A percentile compares a stretch with the other conserved stretches of the same genome.
phyloP scores from a whole-genome alignment of 495 filamentous ascomycete genomes.

The Podospora appendiculata region DNA sequence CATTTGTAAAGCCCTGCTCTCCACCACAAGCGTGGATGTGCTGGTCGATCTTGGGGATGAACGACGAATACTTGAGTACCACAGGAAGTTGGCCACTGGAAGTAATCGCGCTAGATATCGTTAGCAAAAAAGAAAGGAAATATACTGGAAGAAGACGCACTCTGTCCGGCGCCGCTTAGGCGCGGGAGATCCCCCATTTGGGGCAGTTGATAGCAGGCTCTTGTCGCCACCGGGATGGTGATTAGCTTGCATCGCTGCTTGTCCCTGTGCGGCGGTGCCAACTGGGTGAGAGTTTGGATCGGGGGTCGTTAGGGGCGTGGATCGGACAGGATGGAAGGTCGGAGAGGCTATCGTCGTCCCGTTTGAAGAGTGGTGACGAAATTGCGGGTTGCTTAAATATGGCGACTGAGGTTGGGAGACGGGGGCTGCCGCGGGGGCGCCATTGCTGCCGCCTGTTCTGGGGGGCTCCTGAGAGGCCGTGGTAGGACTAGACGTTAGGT shows the following conservation, averaged over 20 bases:
- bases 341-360: background rate
- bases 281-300: background rate
- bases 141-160: conserved; percentile 1
- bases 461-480: background rate
- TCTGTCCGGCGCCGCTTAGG: conserved; percentile 15
- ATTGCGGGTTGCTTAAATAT: too few species aligned
- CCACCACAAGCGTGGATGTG: conserved; percentile 15
- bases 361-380: background rate
- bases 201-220: background rate
- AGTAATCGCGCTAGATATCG: background rate
- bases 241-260: too few species aligned
- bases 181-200: background rate
- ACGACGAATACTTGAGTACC: conserved; percentile 1
- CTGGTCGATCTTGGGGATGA: conserved; percentile 12
- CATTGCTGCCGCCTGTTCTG: background rate
- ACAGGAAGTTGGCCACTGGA: background rate
- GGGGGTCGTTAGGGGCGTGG: background rate
- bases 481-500: background rate
- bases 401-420: background rate
- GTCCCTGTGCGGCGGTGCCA: background rate
- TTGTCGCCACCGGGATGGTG: too few species aligned
- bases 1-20: background rate
- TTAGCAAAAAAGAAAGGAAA: too few species aligned
- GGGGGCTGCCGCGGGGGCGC: background rate
- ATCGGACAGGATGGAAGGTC: background rate